A percentile compares a stretch with the other conserved stretches of the same genome.
Evolutionary conservation across 2,329 filamentous ascomycete genomes (phyloP).

Genomic region (Metarhizium guizhouense): DNA sequence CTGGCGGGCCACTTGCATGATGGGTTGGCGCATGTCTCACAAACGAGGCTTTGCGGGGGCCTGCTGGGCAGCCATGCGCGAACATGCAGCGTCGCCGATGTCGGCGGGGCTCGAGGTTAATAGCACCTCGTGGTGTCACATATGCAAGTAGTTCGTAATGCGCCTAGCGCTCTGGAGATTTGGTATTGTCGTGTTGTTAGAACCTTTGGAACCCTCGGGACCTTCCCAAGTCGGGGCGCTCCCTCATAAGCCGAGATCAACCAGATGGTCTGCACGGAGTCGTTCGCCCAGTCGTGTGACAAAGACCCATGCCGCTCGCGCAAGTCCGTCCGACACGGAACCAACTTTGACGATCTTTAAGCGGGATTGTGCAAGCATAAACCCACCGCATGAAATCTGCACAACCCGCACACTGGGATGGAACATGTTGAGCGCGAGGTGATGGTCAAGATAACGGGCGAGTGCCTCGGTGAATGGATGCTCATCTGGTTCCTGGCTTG

Average conservation of each 20-base stretch:
- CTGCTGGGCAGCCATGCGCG: not conserved
- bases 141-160: too few relatives aligned
- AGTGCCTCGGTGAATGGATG: conserved; percentile 42
- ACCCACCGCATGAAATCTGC: conserved; percentile 47
- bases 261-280: conserved; percentile 16
- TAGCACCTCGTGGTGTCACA: not conserved
- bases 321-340: conserved; percentile 20
- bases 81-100: not conserved
- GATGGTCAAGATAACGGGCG: conserved; percentile 38
- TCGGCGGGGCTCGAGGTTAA: not conserved
- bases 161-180: too few relatives aligned
- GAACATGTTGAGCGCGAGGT: conserved; percentile 45
- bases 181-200: not conserved
- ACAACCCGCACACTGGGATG: conserved; percentile 44
- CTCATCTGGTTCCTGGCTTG: conserved; percentile 9
- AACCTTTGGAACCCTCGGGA: not conserved
- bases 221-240: not conserved
- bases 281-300: conserved; percentile 26
- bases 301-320: conserved; percentile 28
- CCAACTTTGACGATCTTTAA: conserved; percentile 35
- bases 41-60: not conserved
- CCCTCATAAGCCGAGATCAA: conserved; percentile 4
- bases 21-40: not conserved
- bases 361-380: conserved; percentile 42
- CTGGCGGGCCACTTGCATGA: not conserved